Evolutionary conservation across 768 basidiomycete species (phyloP).

Genomic region (Russula dissimulans): DNA sequence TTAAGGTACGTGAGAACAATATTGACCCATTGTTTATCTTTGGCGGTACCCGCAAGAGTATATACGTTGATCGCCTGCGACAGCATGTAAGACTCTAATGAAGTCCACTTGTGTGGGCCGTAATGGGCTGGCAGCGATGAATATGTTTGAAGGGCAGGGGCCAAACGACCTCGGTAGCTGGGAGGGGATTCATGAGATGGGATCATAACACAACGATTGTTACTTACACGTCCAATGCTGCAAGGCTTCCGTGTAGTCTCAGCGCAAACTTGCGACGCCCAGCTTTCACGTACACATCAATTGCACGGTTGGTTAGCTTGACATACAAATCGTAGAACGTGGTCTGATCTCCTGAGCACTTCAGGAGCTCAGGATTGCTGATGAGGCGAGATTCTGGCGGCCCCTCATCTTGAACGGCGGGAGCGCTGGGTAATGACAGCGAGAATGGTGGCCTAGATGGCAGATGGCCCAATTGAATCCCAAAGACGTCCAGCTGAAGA

Average conservation of each 20-base stretch:
- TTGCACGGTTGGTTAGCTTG: slow-evolving; percentile 65
- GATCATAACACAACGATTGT: neutral
- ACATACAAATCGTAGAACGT: slow-evolving; percentile 75
- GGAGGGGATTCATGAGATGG: neutral
- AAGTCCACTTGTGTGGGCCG: slow-evolving; percentile 72
- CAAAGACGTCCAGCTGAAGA: slow-evolving; percentile 73
- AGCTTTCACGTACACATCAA: slow-evolving; percentile 77
- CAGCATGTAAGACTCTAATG: slow-evolving; percentile 71
- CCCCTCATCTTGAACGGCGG: slow-evolving; percentile 17
- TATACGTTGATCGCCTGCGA: slow-evolving; percentile 66
- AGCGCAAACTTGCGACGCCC: slow-evolving; percentile 79
- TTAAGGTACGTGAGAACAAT: slow-evolving; percentile 69
- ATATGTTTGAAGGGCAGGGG: slow-evolving; percentile 59
- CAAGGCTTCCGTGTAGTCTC: slow-evolving; percentile 76
- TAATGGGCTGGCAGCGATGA: slow-evolving; percentile 81
- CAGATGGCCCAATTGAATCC: slow-evolving; percentile 62
- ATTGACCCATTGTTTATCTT: slow-evolving; percentile 74
- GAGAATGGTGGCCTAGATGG: slow-evolving; percentile 69
- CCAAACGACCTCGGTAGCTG: slow-evolving; percentile 60
- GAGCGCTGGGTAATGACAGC: slow-evolving; percentile 29
- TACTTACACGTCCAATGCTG: slow-evolving; percentile 81
- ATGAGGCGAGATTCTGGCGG: slow-evolving; percentile 31
- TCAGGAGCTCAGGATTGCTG: slow-evolving; percentile 51
- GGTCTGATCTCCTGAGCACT: slow-evolving; percentile 45
- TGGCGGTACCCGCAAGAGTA: slow-evolving; percentile 41